phyloP scores from a whole-genome alignment of 2,329 filamentous ascomycete species.

The Penicillium sp. region DNA sequence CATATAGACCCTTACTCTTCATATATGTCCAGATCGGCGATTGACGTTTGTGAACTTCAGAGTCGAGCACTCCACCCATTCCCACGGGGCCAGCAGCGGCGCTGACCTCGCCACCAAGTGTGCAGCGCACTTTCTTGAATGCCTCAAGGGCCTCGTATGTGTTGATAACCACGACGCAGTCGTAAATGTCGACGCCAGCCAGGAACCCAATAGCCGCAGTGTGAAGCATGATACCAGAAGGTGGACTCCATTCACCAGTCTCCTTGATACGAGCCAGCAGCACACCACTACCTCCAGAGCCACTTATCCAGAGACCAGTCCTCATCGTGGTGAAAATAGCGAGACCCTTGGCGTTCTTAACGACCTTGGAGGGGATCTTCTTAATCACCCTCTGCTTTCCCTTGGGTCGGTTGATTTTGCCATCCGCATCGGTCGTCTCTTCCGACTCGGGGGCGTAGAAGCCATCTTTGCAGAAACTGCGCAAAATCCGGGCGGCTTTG shows the following conservation, averaged over 20 bases:
- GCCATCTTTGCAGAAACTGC: constrained; percentile 84
- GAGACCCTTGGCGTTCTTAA: constrained; percentile 84
- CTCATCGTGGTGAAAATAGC: constrained; percentile 97
- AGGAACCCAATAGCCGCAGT: constrained; percentile 87
- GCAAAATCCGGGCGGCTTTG: constrained; percentile 84
- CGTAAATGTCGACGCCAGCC: constrained; percentile 91
- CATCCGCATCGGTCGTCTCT: constrained; percentile 45
- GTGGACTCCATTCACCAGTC: constrained; percentile 88
- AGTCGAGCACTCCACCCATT: constrained; percentile 72
- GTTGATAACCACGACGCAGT: constrained; percentile 92
- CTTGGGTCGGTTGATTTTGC: constrained; percentile 56
- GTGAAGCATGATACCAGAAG: constrained; percentile 87
- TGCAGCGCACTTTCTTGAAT: constrained; percentile 77
- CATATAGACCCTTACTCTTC: constrained; percentile 86
- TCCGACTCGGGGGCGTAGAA: constrained; percentile 64
- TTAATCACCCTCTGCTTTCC: constrained; percentile 68
- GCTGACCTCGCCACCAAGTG: constrained; percentile 78
- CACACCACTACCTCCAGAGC: constrained; percentile 85
- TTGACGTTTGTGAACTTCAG: constrained; percentile 66
- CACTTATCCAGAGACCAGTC: constrained; percentile 86
- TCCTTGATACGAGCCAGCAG: constrained; percentile 75
- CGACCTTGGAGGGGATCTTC: constrained; percentile 83
- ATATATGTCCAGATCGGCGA: constrained; percentile 81
- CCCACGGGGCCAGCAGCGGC: constrained; percentile 76
- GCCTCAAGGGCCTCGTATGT: constrained; percentile 79